Base-by-base conservation (phyloP, 805 yeast species). In the Kluyveromyces siamensis region DNA sequence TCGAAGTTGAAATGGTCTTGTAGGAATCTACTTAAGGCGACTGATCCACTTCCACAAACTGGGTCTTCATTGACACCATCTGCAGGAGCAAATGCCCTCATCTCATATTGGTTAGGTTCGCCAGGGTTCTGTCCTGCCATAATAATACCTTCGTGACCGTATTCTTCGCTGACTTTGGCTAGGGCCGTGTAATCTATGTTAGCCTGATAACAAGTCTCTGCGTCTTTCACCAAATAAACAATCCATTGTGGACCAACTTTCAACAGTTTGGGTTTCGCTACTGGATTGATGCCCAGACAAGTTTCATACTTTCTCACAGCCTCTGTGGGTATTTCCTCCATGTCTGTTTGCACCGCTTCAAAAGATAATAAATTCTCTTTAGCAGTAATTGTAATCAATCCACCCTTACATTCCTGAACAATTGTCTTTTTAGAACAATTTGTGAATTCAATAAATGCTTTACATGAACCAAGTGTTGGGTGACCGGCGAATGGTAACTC, bases 401-500 rank as follows among this genome's bases (percentile, higher is more conserved):
- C 81, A 4, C 70, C 71, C 2, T 54, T 60, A 55, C 81, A 76
- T 50, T 76, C 73, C 57, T 76, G 80, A 21, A 61, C 48, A 6
- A 73, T 40, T 30, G 50, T 58, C 2, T 66, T 65, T 11, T 57
- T 54, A 27, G 42, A 36, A 6, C 49, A 51, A 2, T 55, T 59
- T 5, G 69, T 62, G 17, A 66, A 63, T 51, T 76, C 75, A 18
- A 74, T 46, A n/a, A 67, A 64, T 0, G 80, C 79, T 55, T 61
- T 66, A 42, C 74, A 70, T 1, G 79, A 64, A 4, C 84, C 84
- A 33, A 79, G 54, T 0, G 82, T 79, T 2, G 84, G 85, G 54
- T 80, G 84, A 6, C 85, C 84, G 1, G 85, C 84, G 65, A 79
- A 80, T 8, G 81, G 81, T 21, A 80, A 56, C 54, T 80, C 84